Base-by-base conservation (phyloP, 2,329 filamentous ascomycete genomes). In the Aureobasidium leucospermi region DNA sequence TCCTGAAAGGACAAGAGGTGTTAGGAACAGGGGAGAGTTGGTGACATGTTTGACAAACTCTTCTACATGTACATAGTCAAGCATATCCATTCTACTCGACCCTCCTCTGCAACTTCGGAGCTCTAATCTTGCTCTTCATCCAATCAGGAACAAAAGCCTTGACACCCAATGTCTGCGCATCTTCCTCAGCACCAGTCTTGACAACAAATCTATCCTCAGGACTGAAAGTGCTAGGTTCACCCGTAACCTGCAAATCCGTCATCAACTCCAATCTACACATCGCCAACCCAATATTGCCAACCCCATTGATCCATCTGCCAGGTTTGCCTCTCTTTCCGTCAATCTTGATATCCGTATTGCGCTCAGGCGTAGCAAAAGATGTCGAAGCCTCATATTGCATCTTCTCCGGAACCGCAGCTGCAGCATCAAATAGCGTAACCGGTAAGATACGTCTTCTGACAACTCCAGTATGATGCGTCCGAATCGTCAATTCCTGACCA, bases 401-500 rank as follows among this genome's bases (percentile, higher is more conserved):
- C 6, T 64, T 64, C 43, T 71, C 66, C 10, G 79, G 69, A 19
- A 71, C 66, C 3, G 68, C 67, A 29, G 75, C 72, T 38, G 76
- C 75, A 6, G 71, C 71, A 6, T 75, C 76, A 71, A 93, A 94
- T 15, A 96, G 69, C 64, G 87, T 75, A 36, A 93, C 85, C 0
- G 94, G 94, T 56, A 99, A 73, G 52, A 97, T 84, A 52, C 94
- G 82, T 79, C 96, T 96, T 62, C 94, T 82, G 42, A 99, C 90
- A 15, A 99, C 90, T 23, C 94, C 94, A 11, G 88, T 92, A 74
- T 99, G 94, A 71, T 92, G 88, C 1, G 94, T 99, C 43, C 94
- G 87, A 65, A 97, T 96, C 1, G 94, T 97, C 64, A 99, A 81
- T 73, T 99, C 94, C 75, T 99, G 94, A 0, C 94, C 94, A 7